Percentiles rank a stretch among this genome's conserved stretches.
These are phyloP conservation scores for Epichloe bromicola DNA, from an alignment of 2,329 filamentous ascomycete species.

Conservation along the genomic window DNA sequence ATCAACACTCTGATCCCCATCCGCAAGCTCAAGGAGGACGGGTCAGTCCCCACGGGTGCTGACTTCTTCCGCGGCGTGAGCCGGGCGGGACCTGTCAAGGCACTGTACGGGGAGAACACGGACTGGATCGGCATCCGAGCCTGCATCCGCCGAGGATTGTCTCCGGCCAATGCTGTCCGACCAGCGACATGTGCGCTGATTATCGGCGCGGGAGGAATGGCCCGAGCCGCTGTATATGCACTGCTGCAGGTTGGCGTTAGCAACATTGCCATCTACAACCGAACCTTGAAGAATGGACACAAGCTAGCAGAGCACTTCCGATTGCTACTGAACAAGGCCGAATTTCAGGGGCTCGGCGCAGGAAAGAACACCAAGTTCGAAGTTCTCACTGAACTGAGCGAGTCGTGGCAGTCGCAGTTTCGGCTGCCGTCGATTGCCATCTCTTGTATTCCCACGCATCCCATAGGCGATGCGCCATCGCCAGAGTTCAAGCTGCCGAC, in stretches of 20 bases:
- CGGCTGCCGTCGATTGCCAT: constrained; percentile 60
- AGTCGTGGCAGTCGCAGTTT: constrained; percentile 51
- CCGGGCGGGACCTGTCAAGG: constrained; percentile 51
- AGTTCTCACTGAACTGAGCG: constrained; percentile 44
- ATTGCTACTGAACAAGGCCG: constrained; percentile 32
- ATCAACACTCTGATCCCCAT: constrained; percentile 66
- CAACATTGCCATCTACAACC: constrained; percentile 63
- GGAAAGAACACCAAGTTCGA: constrained; percentile 35
- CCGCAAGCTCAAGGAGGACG: constrained; percentile 43
- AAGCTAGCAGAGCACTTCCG: constrained; percentile 59
- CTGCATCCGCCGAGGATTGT: constrained; percentile 58
- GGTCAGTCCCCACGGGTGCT: constrained; percentile 41
- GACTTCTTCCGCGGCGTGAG: constrained; percentile 40
- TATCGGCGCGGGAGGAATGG: constrained; percentile 62
- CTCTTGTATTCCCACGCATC: constrained; percentile 62
- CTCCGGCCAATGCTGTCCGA: constrained; percentile 54
- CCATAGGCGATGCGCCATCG: constrained; percentile 47
- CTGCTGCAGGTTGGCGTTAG: constrained; percentile 66
- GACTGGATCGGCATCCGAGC: constrained; percentile 71
- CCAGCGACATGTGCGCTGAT: constrained; percentile 43
- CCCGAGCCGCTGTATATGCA: constrained; percentile 62
- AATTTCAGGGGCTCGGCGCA: constrained; percentile 29
- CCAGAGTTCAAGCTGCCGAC: constrained; percentile 57
- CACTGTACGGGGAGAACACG: constrained; percentile 66
- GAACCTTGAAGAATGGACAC: constrained; percentile 53